These are phyloP conservation scores for Entophlyctis luteolus DNA, from an alignment of 192 early-diverging fungal species.

Conservation along the genomic window DNA sequence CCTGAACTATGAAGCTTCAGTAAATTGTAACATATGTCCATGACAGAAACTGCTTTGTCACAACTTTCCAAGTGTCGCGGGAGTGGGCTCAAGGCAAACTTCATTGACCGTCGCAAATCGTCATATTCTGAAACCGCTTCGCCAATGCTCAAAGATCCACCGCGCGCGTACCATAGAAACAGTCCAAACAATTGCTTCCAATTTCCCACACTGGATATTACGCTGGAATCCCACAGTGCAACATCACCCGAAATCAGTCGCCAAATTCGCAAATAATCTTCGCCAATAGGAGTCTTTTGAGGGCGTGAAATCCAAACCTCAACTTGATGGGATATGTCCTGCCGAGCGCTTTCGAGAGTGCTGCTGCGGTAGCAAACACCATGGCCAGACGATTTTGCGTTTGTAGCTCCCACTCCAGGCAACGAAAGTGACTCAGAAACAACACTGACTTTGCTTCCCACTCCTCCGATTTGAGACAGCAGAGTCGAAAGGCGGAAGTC, in stretches of 20 bases:
- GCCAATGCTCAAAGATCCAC: slow-evolving; percentile 32
- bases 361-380: slow-evolving; percentile 32
- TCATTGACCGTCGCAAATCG: background rate
- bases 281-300: slow-evolving; percentile 3
- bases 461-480: slow-evolving; percentile 68
- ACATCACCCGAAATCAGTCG: slow-evolving; percentile 37
- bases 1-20: slow-evolving; percentile 56
- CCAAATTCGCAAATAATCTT: slow-evolving; percentile 39
- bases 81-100: background rate
- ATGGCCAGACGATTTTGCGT: slow-evolving; percentile 30
- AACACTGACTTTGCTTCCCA: slow-evolving; percentile 40
- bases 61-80: background rate
- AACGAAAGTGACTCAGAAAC: background rate
- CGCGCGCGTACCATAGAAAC: slow-evolving; percentile 52
- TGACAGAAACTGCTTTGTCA: background rate
- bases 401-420: background rate
- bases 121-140: slow-evolving; percentile 40
- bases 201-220: slow-evolving; percentile 16
- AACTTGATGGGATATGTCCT: slow-evolving; percentile 32
- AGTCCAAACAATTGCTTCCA: slow-evolving; percentile 51
- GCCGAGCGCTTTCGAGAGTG: slow-evolving; percentile 16
- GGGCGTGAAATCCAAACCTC: slow-evolving; percentile 32
- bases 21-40: slow-evolving; percentile 73
- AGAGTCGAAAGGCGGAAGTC: slow-evolving; percentile 75
- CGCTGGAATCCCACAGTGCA: slow-evolving; percentile 28